Base-by-base conservation (phyloP, 1,139 yeast species). In the Suhomyces anneliseae region DNA sequence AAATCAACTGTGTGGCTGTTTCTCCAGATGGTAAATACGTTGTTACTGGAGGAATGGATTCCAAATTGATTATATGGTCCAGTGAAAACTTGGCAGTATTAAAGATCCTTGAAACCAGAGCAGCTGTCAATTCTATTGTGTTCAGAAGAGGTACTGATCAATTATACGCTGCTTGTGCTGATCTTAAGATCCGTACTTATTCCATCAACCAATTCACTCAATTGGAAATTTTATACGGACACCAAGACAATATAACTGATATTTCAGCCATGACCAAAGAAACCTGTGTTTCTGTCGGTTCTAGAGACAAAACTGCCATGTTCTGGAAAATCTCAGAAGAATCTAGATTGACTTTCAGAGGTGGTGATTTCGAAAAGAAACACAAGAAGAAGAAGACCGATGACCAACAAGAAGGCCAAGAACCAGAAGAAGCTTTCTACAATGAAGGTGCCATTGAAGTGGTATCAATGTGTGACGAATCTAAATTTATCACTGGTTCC, bases 241-340 rank as follows among this genome's bases (percentile, higher is more conserved):
- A 93, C 66, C 98, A 95, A 70, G 99, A 95, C 64, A 75, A 80
- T 47, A 92, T 93, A 39, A 78, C 81, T 39, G 97, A 85, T 60
- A 85, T 93, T 47, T 72, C 90, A 26, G 87, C 97, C 0, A 73
- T 93, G 53, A 81, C 82, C 14, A 83, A 84, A 65, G 98, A 93
- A 62, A 82, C 97, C 44, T 93, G 99, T 74, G 93, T 93, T 35
- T 89, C 96, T 24, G 98, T 92, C 27, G 99, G 99, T 19, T 78
- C 95, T 6, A 81, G 99, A 59, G 99, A 93, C 68, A 84, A 95
- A 58, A 88, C 97, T 1, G 97, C 95, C 14, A 87, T 95, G 85
- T 74, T 89, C 58, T 93, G 99, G 99, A 93, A 95, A 66, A 90
- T 93, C 54, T 82, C 96, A 27, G 99, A 95, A 60, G 99, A 93